These are phyloP conservation scores for Cyclotella baltica DNA, from an alignment of 108 stramenopile species.

Conservation along the genomic window DNA sequence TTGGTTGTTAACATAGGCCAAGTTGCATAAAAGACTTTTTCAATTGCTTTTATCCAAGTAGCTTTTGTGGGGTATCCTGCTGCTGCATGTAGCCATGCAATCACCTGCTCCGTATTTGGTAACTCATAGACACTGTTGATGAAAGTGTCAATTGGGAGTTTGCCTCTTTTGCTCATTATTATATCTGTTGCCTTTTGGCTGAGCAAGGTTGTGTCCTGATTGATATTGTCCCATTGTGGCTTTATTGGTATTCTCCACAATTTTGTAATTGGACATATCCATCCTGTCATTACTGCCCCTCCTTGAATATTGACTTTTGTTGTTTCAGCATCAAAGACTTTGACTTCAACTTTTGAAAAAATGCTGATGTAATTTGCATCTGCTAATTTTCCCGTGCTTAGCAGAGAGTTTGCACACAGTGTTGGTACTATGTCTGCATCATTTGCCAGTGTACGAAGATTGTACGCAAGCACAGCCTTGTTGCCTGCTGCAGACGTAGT, in stretches of 20 bases:
- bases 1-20: too few relatives aligned
- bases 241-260: background rate
- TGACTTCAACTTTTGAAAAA: too few relatives aligned
- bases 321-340: too few relatives aligned
- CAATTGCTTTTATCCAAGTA: slow-evolving; percentile 17
- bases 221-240: background rate
- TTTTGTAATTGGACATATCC: background rate
- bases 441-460: background rate
- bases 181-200: background rate
- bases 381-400: slow-evolving; percentile 19
- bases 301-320: background rate
- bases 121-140: too few relatives aligned
- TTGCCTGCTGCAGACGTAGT: background rate
- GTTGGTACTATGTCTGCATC: slow-evolving; percentile 14
- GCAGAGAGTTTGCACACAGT: background rate
- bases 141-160: background rate
- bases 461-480: background rate
- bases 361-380: too few relatives aligned
- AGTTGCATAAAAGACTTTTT: background rate
- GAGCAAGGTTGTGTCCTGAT: background rate
- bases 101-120: background rate
- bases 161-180: background rate
- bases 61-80: too few relatives aligned
- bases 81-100: slow-evolving; percentile 23
- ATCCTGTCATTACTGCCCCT: background rate